Base-by-base conservation (phyloP, 164 flowering plant genomes). In the Vitis riparia region DNA sequence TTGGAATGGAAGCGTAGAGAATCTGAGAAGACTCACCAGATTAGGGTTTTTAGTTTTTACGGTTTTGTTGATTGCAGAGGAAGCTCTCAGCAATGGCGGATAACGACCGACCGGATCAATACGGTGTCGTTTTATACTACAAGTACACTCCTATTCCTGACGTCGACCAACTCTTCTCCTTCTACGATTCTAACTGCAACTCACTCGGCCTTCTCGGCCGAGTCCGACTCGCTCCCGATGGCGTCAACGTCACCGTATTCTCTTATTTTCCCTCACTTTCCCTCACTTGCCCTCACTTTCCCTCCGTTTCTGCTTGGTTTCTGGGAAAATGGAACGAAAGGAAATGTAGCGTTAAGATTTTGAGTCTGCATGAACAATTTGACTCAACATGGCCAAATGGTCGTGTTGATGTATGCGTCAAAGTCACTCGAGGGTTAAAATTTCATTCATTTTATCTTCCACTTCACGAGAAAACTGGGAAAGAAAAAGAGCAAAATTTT, bases 241-340 rank as follows among this genome's bases (percentile, higher is more conserved):
- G 98, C 78, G 98, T 92, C 79, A 95, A 92, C 62, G 99, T 90
- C 88, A 92, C 99, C 15, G 97, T 94, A 88, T 58, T 73, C 9
- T 73, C 9, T 29, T 65, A 17, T 29, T 51, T 52, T 15, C 61
- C 17, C 27, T 37, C 3, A 52, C 30, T 2, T 11, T 2, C 19
- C 48, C 8, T 0, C n/a, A n/a, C n/a, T n/a, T n/a, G n/a, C 61
- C 17, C 27, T 37, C 3, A 52, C 30, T 2, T 11, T 2, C 19
- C 48, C 8, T 0, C n/a, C 44, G 11, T 69, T 61, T 51, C 37
- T 53, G 3, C 16, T 69, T 30, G 14, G 17, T 27, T 5, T 2
- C 37, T 12, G 56, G n/a, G 56, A 12, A 53, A 53, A 53, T 12
- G 14, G 5, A 11, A 0, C n/a, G 0, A 53, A 53, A 53, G 56